These are phyloP conservation scores for Prorocentrum cordatum DNA, from an alignment of 169 alveolate species.

Conservation along the genomic window DNA sequence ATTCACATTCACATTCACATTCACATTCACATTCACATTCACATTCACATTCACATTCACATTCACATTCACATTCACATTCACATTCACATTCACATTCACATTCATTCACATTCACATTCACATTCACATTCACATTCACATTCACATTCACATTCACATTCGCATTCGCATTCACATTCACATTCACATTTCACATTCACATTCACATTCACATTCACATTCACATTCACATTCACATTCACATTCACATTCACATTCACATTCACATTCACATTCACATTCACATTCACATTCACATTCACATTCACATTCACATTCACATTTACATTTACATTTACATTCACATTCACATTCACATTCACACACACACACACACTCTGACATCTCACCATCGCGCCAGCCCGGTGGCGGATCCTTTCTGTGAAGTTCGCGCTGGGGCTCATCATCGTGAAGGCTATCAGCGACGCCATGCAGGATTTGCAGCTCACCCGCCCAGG, in stretches of 20 bases:
- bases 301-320: background rate
- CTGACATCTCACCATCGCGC: too few relatives aligned
- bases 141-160: background rate
- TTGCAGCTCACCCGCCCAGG: too few relatives aligned
- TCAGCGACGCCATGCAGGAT: too few relatives aligned
- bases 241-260: background rate
- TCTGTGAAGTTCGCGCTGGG: too few relatives aligned
- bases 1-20: background rate
- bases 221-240: too few relatives aligned
- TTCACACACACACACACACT: background rate
- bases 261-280: background rate
- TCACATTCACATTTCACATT: too few relatives aligned
- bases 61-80: background rate
- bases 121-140: background rate
- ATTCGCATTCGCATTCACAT: too few relatives aligned
- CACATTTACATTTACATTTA: too few relatives aligned
- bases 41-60: background rate
- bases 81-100: background rate
- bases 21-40: background rate
- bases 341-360: background rate
- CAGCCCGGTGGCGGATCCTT: too few relatives aligned
- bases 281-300: background rate
- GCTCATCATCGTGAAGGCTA: too few relatives aligned
- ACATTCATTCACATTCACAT: too few relatives aligned
- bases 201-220: too few relatives aligned